A percentile compares a stretch with the other conserved stretches of the same genome.
Conservation (phyloP, 208 protist species). For the Acanthamoeba castellanii region DNA sequence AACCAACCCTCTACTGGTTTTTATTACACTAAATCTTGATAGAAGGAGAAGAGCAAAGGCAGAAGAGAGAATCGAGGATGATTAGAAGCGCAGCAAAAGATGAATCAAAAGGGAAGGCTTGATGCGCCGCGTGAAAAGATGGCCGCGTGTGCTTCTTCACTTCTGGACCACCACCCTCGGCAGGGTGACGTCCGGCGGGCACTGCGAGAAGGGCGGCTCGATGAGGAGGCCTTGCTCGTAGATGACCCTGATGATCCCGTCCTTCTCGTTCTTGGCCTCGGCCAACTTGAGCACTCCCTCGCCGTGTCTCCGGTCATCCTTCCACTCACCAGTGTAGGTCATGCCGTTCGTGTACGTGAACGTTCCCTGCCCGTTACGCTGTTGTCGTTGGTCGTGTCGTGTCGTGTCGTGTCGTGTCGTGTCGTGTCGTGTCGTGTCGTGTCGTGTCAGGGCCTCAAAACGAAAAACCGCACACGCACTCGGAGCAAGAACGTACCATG, state of each 20-base stretch:
- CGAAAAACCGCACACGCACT: too few species aligned
- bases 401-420: too few species aligned
- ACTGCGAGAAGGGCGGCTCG: slow-evolving; percentile 24
- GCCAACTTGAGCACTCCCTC: slow-evolving; percentile 6
- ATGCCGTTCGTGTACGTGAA: slow-evolving; percentile 38
- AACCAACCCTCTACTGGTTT: too few species aligned
- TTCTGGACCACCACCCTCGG: not conserved
- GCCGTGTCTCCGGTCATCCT: slow-evolving; percentile 28
- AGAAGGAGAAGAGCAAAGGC: not conserved
- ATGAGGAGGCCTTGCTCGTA: slow-evolving; percentile 2
- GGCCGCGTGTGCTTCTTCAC: not conserved
- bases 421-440: too few species aligned
- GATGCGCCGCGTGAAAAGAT: too few species aligned
- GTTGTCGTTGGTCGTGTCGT: not conserved
- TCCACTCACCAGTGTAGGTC: slow-evolving; percentile 26
- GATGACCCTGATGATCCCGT: slow-evolving; percentile 24
- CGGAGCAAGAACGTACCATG: not conserved
- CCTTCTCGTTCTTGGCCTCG: slow-evolving; percentile 11
- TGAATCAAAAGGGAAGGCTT: too few species aligned
- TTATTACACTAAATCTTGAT: too few species aligned
- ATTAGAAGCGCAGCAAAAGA: too few species aligned
- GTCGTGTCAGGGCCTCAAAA: too few species aligned
- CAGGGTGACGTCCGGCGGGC: not conserved
- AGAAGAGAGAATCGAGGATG: too few species aligned
- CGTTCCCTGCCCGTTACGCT: slow-evolving; percentile 24